Base-by-base conservation (phyloP, 192 early-diverging fungal genomes). In the Rhizophagus prolifer region DNA sequence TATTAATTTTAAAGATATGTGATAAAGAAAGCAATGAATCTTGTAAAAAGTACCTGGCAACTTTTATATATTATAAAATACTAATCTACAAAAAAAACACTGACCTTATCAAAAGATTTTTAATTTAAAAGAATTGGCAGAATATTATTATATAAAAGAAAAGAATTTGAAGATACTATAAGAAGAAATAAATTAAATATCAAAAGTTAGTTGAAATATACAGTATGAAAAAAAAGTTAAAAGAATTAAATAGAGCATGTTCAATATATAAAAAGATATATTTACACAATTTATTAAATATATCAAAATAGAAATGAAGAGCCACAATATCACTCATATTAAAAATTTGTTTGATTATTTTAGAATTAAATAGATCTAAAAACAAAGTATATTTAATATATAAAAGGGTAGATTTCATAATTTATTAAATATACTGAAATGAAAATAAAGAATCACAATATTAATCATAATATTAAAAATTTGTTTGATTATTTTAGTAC, bases 301-400 rank as follows among this genome's bases (percentile, higher is more conserved):
- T 81, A 89, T 94, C 28, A 96, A 99, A 78, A 90, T 98, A 92
- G 98, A 99, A 81, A 96, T 98, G 93, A 96, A 95, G 85, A 92
- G 96, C 86, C 90, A 92, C 70, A 98, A 97, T 83, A 85, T 98
- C 77, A 94, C 95, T 81, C 84, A 91, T 78, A 96, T 97, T 0
- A 88, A 97, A 72, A 99, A 99, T 79, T 81, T 99, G 28, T 94
- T 93, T 73, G 98, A 99, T 82, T 89, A 96, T 47, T n/a, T n/a
- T n/a, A n/a, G n/a, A n/a, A n/a, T n/a, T n/a, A n/a, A n/a, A n/a
- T n/a, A n/a, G n/a, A n/a, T n/a, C n/a, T n/a, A n/a, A n/a, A n/a
- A n/a, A n/a, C n/a, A n/a, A n/a, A n/a, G n/a, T n/a, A n/a, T n/a
- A n/a, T n/a, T n/a, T n/a, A n/a, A n/a, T n/a, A n/a, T n/a, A n/a